phyloP scores from a whole-genome alignment of 164 flowering plant genomes.

The Chimonanthus salicifolius region DNA sequence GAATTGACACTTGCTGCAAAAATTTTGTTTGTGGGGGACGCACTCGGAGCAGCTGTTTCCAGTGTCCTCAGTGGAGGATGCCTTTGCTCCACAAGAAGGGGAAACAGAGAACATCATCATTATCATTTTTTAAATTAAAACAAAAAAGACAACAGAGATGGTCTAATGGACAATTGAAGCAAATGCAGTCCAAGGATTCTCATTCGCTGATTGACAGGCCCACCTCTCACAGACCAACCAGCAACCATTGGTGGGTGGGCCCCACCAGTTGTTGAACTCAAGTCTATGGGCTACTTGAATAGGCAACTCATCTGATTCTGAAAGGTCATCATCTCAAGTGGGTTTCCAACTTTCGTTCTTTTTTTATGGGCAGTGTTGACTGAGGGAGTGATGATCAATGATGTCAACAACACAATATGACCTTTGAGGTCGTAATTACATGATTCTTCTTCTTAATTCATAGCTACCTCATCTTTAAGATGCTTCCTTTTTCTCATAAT shows the following conservation, averaged over 20 bases:
- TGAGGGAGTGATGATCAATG: neutral
- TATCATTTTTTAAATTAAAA: too few species aligned
- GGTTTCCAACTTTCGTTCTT: neutral
- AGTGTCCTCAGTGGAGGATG: too few species aligned
- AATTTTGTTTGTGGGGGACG: too few species aligned
- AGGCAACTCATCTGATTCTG: neutral
- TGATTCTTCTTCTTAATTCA: neutral
- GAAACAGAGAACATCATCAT: neutral
- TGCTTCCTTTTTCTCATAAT: neutral
- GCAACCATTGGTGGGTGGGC: neutral
- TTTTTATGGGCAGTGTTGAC: neutral
- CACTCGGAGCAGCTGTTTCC: too few species aligned
- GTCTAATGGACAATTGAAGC: neutral
- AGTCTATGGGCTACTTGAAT: neutral
- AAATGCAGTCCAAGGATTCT: neutral
- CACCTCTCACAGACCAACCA: neutral
- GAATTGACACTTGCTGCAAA: too few species aligned
- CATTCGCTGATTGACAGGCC: neutral
- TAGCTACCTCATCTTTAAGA: neutral
- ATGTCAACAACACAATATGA: neutral
- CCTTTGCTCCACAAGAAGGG: neutral
- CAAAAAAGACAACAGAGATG: too few species aligned
- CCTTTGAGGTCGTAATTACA: neutral
- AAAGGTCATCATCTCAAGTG: neutral
- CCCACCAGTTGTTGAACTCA: neutral